Conservation (phyloP, 2,329 filamentous ascomycete genomes). For the Aspergillus novoparasiticus region DNA sequence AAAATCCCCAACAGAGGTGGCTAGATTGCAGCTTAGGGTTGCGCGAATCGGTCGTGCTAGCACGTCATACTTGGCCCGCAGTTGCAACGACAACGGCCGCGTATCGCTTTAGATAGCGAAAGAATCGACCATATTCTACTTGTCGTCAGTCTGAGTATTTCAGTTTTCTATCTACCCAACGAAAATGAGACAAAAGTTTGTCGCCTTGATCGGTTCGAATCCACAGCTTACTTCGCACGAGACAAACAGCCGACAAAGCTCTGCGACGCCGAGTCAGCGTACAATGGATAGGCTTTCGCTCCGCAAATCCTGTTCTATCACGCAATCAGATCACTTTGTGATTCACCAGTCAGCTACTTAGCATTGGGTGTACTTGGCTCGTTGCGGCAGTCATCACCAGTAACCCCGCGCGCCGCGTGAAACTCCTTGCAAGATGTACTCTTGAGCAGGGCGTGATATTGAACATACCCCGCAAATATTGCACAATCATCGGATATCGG, state of each 20-base stretch:
- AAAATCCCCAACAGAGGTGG: background rate
- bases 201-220: too few species aligned
- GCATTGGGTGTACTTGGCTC: background rate
- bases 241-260: background rate
- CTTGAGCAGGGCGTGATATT: slow-evolving; percentile 1
- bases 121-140: background rate
- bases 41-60: slow-evolving; percentile 20
- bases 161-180: background rate
- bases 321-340: slow-evolving; percentile 12
- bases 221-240: background rate
- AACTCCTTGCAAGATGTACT: background rate
- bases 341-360: background rate
- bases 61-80: slow-evolving; percentile 30
- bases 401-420: slow-evolving; percentile 11
- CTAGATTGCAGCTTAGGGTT: slow-evolving; percentile 3
- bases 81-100: background rate
- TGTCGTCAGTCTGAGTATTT: background rate
- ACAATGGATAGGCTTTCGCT: slow-evolving; percentile 6
- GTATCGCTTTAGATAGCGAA: background rate
- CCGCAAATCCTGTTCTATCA: slow-evolving; percentile 13
- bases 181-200: background rate
- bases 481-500: slow-evolving; percentile 18
- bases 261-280: slow-evolving; percentile 4
- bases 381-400: background rate
- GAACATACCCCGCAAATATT: slow-evolving; percentile 28